Conservation (phyloP, 345 rosid species). For the Lumnitzera littorea region DNA sequence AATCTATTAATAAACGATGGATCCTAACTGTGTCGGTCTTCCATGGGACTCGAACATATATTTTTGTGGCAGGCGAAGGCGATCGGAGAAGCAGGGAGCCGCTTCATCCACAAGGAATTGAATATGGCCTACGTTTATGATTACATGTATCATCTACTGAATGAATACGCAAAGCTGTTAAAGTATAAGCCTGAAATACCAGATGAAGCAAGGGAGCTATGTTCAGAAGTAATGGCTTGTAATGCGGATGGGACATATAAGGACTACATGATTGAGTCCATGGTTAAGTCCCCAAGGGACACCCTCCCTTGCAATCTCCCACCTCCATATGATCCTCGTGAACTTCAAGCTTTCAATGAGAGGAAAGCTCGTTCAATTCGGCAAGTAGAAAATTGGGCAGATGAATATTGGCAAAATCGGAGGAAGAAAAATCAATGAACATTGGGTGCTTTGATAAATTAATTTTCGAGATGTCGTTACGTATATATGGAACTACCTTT, state of each 20-base stretch:
- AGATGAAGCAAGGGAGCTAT: constrained; percentile 34
- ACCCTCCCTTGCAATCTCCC: constrained; percentile 45
- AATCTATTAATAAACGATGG: too few species aligned
- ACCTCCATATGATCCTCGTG: constrained; percentile 27
- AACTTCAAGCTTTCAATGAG: constrained; percentile 26
- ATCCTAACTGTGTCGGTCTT: too few species aligned
- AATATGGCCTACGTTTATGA: constrained; percentile 59
- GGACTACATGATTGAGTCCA: constrained; percentile 47
- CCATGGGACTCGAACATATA: neutral
- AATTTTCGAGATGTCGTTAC: neutral
- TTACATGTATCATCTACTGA: constrained; percentile 65
- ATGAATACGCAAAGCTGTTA: constrained; percentile 56
- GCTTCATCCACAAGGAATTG: constrained; percentile 40
- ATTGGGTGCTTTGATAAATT: neutral
- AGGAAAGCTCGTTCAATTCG: constrained; percentile 25
- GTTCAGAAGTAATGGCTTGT: constrained; percentile 44
- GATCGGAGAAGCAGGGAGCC: constrained; percentile 52
- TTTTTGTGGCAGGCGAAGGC: constrained; percentile 36
- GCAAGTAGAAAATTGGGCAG: constrained; percentile 55
- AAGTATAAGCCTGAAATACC: constrained; percentile 57
- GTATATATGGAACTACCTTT: too few species aligned
- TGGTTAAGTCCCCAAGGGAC: constrained; percentile 47
- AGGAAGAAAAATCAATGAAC: neutral
- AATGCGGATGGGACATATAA: constrained; percentile 25
- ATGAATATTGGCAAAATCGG: constrained; percentile 23